phyloP scores from a whole-genome alignment of 305 asterid species.

The Vinca major region DNA sequence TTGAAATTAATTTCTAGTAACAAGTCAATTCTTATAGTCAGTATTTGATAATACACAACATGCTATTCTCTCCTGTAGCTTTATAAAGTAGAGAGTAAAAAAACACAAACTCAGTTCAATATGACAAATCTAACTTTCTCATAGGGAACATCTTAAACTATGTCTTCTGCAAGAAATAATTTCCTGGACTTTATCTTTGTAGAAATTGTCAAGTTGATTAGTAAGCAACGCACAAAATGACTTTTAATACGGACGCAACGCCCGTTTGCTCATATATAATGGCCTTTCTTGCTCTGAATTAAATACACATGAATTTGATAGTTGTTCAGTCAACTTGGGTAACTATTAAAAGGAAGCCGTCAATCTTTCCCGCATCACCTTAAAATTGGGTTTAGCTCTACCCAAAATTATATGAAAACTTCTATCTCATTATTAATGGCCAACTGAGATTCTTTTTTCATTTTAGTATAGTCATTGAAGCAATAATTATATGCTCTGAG shows the following conservation, averaged over 20 bases:
- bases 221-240: neutral
- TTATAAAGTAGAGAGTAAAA: neutral
- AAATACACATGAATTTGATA: neutral
- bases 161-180: neutral
- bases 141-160: neutral
- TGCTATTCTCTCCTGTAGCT: neutral
- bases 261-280: neutral
- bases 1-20: neutral
- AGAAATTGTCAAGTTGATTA: slow-evolving; percentile 3
- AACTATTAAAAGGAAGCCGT: neutral
- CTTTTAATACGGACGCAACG: neutral
- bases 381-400: neutral
- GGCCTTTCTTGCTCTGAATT: neutral
- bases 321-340: neutral
- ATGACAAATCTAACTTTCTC: neutral
- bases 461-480: neutral
- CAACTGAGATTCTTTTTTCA: neutral
- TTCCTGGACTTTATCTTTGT: neutral
- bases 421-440: neutral
- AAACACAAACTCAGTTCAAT: neutral
- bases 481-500: neutral
- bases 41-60: neutral
- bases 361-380: neutral
- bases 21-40: neutral
- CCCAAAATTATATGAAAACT: neutral